Base-by-base conservation (phyloP, 148 eudicot species). In the Fallopia convolvulus region DNA sequence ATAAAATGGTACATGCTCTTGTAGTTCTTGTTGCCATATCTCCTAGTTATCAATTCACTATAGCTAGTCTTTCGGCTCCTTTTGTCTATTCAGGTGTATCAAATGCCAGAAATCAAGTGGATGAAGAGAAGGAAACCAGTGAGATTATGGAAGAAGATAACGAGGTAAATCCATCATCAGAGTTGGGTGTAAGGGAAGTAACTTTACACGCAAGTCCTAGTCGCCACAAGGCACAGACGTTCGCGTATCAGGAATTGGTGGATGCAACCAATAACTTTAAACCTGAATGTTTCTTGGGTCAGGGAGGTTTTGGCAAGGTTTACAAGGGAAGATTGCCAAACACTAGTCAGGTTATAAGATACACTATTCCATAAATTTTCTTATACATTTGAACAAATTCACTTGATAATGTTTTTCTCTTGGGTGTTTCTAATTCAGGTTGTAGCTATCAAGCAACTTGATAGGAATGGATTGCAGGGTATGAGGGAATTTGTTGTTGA, bases 361-460 rank as follows among this genome's bases (percentile, higher is more conserved):
- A 48, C 52, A 48, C 17, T 48, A 48, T 12, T 36, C 39, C 39
- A 36, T 36, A 36, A 36, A 2, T 36, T 36, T 36, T 4, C 39
- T 36, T 36, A 4, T 36, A 36, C 39, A 0, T 33, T 33, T 33
- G 39, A 3, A 2, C 11, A 10, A 48, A 48, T 48, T 48, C 3
- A 10, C 11, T 8, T 48, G 3, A 48, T 48, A 12, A 12, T 48
- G 11, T 48, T 48, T 8, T 12, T 15, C 15, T 12, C 14, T 48
- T 48, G 12, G 12, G 52, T 48, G 52, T 15, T 48, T 48, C 52
- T 48, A n/a, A 26, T 78, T 77, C 84, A 89, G 93, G 50, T 84
- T 82, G 97, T 89, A 42, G 97, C 97, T 49, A 89, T 92, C 76
- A 92, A 92, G 81, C 91, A 87, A 78, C 92, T 92, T 56, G 90